Percentiles rank a stretch among this genome's conserved stretches.
These are phyloP conservation scores for Fusarium gaditjirri DNA, from an alignment of 2,329 filamentous ascomycete species.

Conservation along the genomic window DNA sequence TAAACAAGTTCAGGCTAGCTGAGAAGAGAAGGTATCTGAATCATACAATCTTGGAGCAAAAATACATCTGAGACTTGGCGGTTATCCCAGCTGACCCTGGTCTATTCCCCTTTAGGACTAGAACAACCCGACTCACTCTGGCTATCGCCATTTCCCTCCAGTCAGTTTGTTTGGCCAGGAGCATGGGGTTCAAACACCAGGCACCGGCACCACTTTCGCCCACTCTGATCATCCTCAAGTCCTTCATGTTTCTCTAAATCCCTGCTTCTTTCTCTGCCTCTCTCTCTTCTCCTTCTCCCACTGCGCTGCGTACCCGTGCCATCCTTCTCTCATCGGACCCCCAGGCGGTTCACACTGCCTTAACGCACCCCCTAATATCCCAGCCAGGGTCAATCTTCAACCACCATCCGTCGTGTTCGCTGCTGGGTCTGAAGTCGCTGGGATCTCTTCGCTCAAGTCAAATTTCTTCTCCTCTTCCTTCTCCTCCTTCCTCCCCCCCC, in stretches of 20 bases:
- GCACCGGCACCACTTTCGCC: slow-evolving; percentile 33
- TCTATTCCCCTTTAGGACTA: slow-evolving; percentile 21
- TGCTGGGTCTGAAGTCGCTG: slow-evolving; percentile 29
- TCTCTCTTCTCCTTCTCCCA: slow-evolving; percentile 4
- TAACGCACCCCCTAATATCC: slow-evolving; percentile 35
- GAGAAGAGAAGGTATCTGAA: slow-evolving; percentile 25
- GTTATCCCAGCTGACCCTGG: slow-evolving; percentile 29
- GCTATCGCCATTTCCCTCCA: slow-evolving; percentile 42
- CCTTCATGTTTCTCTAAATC: slow-evolving; percentile 29
- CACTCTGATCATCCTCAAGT: slow-evolving; percentile 35
- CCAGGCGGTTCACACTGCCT: slow-evolving; percentile 23
- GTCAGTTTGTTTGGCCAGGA: slow-evolving; percentile 29
- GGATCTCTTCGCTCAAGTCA: slow-evolving; percentile 24
- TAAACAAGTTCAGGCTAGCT: slow-evolving; percentile 37
- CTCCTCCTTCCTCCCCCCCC: slow-evolving; percentile 10
- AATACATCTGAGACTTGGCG: slow-evolving; percentile 26
- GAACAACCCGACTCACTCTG: slow-evolving; percentile 28
- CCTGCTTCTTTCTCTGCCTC: slow-evolving; percentile 12
- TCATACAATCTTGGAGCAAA: neutral
- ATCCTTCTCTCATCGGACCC: slow-evolving; percentile 2
- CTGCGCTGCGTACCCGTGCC: slow-evolving; percentile 12
- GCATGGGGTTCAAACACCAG: slow-evolving; percentile 44
- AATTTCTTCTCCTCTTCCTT: slow-evolving; percentile 28
- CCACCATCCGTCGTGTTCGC: slow-evolving; percentile 23
- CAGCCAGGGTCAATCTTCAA: slow-evolving; percentile 28